Percentiles rank a stretch among this genome's conserved stretches.
Conservation (phyloP, 148 eudicot species). For the Vaccinium corymbosum region DNA sequence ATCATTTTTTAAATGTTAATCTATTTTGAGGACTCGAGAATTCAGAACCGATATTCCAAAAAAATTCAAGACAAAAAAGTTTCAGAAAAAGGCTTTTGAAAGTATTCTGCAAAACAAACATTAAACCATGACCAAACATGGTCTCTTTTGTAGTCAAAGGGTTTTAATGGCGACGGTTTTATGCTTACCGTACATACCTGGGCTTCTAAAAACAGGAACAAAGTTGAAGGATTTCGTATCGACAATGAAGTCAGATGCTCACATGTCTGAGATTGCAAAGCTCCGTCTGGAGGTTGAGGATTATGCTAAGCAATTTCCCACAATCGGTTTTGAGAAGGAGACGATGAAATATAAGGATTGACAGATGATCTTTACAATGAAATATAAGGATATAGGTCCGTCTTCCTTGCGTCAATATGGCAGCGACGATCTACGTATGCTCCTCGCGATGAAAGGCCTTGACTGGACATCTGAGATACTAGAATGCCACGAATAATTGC, state of each 20-base stretch:
- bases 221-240: slow-evolving; percentile 92
- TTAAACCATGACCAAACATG: not conserved
- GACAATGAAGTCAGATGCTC: slow-evolving; percentile 54
- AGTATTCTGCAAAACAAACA: not conserved
- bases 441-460: not conserved
- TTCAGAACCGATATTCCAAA: not conserved
- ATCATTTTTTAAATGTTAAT: not conserved
- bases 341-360: slow-evolving; percentile 91
- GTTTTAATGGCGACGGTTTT: not conserved
- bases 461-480: not conserved
- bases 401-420: not conserved
- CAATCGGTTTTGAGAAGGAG: slow-evolving; percentile 89
- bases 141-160: not conserved
- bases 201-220: slow-evolving; percentile 52
- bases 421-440: not conserved
- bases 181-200: not conserved
- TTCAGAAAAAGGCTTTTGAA: not conserved
- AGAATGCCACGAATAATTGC: not conserved
- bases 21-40: not conserved
- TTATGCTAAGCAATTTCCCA: slow-evolving; percentile 95
- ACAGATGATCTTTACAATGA: slow-evolving; percentile 17
- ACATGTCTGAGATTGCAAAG: slow-evolving; percentile 67
- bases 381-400: not conserved
- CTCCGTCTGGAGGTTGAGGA: slow-evolving; percentile 82
- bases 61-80: not conserved